Percentiles rank a stretch among this genome's conserved stretches.
Conservation (phyloP, 495 filamentous ascomycete species). For the Penicillium desertorum region DNA sequence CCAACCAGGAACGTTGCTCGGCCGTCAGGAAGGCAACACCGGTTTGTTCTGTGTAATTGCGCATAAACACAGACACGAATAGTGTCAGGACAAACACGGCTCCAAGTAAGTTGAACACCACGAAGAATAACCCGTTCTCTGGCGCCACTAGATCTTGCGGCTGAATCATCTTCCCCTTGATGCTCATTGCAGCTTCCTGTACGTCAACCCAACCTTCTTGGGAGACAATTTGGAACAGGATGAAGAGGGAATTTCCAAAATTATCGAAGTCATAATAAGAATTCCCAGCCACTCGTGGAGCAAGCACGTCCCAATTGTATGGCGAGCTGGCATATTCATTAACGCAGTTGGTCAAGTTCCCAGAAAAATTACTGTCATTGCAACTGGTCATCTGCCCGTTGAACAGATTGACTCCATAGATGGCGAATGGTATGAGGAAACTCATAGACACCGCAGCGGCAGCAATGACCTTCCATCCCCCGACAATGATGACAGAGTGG, state of each 20-base stretch:
- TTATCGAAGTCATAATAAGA: slow-evolving; percentile 91
- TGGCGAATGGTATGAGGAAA: slow-evolving; percentile 92
- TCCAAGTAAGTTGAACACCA: slow-evolving; percentile 93
- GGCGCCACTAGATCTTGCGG: slow-evolving; percentile 65
- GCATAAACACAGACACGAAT: slow-evolving; percentile 99
- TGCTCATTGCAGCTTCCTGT: slow-evolving; percentile 76
- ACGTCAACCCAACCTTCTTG: slow-evolving; percentile 98
- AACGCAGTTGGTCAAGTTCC: slow-evolving; percentile 64
- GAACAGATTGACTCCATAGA: slow-evolving; percentile 93
- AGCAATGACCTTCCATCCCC: slow-evolving; percentile 85
- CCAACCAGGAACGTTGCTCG: slow-evolving; percentile 95
- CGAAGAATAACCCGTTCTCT: slow-evolving; percentile 89
- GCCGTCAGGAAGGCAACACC: slow-evolving; percentile 95
- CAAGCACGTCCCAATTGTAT: slow-evolving; percentile 77
- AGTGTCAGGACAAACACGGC: slow-evolving; percentile 97
- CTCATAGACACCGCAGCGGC: slow-evolving; percentile 91
- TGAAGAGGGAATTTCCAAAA: slow-evolving; percentile 88
- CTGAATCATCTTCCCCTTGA: slow-evolving; percentile 73
- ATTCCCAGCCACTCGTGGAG: slow-evolving; percentile 77
- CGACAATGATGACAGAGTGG: slow-evolving; percentile 90
- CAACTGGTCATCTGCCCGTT: slow-evolving; percentile 75
- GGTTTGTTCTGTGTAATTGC: slow-evolving; percentile 98
- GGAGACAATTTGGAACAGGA: slow-evolving; percentile 98
- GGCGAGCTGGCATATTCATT: slow-evolving; percentile 77
- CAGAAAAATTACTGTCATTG: slow-evolving; percentile 65